Evolutionary conservation across 2,329 filamentous ascomycete species (phyloP), one percentile per base, ranked within the genome.

Genomic region (Polychaeton citri): DNA sequence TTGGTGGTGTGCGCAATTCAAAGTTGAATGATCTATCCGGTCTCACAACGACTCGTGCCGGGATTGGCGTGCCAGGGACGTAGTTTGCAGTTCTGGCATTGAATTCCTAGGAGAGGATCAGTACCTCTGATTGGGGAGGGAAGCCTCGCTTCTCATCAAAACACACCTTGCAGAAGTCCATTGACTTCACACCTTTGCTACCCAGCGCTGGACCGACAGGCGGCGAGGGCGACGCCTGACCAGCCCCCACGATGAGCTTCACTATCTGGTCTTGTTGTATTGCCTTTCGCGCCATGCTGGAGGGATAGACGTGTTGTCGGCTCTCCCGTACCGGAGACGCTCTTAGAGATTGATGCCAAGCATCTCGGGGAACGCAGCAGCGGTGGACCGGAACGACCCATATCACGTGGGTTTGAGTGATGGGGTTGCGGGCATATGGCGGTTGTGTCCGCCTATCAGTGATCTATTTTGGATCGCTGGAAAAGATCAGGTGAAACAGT

Each of bases 111-210:
- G 28, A 16, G 12, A 12, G 19, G 19, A 17, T n/a, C 7, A 6
- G 32, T 33, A 32, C 24, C 12, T 40, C 32, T 30, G n/a, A 17
- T 24, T n/a, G 19, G 37, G 35, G 8, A 33, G 32, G 28, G 21
- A 33, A 30, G 26, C 30, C 19, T 20, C 30, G 21, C 13, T 26
- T 13, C 13, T 26, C 8, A 8, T 8, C 8, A 13, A 30, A 36
- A 34, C 55, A 38, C 59, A 93, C 88, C 73, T 96, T 96, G 76
- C 90, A 96, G 61, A 96, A 98, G 64, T 98, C 90, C 80, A 98
- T 98, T 39, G 83, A 92, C 69, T 98, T 98, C 43, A 98, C 82
- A 69, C 90, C 90, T 69, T 95, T 96, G 60, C 80, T 88, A 65
- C 90, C 90, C 46, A 98, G 73, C 36, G 90, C 90, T 39, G 90